phyloP scores from a whole-genome alignment of 2,329 filamentous ascomycete species.

The Didymella keratinophila region DNA sequence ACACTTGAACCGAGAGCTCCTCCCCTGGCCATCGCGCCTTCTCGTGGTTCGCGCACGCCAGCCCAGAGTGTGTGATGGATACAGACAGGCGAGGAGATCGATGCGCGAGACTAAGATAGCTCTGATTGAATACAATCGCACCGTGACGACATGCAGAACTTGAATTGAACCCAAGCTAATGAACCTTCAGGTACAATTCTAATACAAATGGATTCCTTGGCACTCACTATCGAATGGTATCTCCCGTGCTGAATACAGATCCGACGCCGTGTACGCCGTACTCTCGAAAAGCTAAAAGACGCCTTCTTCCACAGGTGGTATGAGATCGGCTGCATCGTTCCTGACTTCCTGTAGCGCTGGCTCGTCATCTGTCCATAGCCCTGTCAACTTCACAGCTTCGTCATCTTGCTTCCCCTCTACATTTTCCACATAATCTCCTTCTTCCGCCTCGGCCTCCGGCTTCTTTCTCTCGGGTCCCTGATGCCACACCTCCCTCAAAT shows the following conservation, averaged over 20 bases:
- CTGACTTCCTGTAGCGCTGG: slow-evolving; percentile 3
- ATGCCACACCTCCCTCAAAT: slow-evolving; percentile 21
- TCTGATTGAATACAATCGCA: slow-evolving; percentile 13
- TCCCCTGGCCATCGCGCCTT: slow-evolving; percentile 3
- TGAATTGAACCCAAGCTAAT: not conserved
- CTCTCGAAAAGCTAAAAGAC: too few relatives aligned
- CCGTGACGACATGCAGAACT: not conserved
- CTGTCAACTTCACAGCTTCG: not conserved
- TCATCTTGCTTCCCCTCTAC: not conserved
- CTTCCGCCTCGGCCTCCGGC: not conserved
- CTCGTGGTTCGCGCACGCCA: slow-evolving; percentile 17
- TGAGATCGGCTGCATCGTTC: not conserved
- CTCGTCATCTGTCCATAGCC: not conserved
- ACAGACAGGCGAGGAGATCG: slow-evolving; percentile 12
- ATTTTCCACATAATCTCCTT: not conserved
- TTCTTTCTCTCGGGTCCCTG: slow-evolving; percentile 19
- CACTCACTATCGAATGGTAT: too few relatives aligned
- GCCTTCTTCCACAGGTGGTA: too few relatives aligned
- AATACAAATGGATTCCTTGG: not conserved
- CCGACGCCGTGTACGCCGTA: too few relatives aligned
- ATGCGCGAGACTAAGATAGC: slow-evolving; percentile 26
- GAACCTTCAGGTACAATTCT: not conserved
- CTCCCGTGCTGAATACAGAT: too few relatives aligned
- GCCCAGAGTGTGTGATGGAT: slow-evolving; percentile 7
- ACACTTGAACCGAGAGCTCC: slow-evolving; percentile 22